Evolutionary conservation across 208 protist genomes (phyloP).

Genomic region (Trypanosoma cruzi): DNA sequence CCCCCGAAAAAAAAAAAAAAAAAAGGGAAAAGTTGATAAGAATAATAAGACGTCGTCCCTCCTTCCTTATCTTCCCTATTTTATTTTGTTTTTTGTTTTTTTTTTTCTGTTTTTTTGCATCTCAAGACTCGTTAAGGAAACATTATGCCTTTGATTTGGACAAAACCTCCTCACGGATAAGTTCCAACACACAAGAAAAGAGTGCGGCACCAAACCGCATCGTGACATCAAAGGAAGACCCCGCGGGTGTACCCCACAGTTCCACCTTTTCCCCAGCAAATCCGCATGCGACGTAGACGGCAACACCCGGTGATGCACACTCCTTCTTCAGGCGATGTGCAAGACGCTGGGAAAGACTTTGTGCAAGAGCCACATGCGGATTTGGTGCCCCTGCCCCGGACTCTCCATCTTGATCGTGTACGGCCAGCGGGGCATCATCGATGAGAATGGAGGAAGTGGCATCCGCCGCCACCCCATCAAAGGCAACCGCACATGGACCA

Average conservation of each 20-base stretch:
- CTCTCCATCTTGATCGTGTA: background rate
- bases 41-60: too few relatives aligned
- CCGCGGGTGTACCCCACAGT: slow-evolving; percentile 57
- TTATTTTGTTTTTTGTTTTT: too few relatives aligned
- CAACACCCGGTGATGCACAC: slow-evolving; percentile 14
- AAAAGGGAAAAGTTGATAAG: too few relatives aligned
- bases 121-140: too few relatives aligned
- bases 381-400: slow-evolving; percentile 9
- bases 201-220: slow-evolving; percentile 49
- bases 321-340: slow-evolving; percentile 31
- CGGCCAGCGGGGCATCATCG: slow-evolving; percentile 23
- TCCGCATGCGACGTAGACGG: slow-evolving; percentile 59
- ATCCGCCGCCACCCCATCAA: slow-evolving; percentile 9
- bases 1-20: too few relatives aligned
- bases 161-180: slow-evolving; percentile 31
- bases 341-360: slow-evolving; percentile 46
- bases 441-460: slow-evolving; percentile 34
- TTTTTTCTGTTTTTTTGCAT: too few relatives aligned
- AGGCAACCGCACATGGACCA: slow-evolving; percentile 42
- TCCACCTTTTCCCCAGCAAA: slow-evolving; percentile 41
- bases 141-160: background rate
- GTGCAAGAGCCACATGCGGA: slow-evolving; percentile 41
- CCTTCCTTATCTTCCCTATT: too few relatives aligned
- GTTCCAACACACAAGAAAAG: slow-evolving; percentile 29
- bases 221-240: slow-evolving; percentile 44